A percentile compares a stretch with the other conserved stretches of the same genome.
Conservation (phyloP, 2,329 filamentous ascomycete genomes). For the Esteya vermicola region DNA sequence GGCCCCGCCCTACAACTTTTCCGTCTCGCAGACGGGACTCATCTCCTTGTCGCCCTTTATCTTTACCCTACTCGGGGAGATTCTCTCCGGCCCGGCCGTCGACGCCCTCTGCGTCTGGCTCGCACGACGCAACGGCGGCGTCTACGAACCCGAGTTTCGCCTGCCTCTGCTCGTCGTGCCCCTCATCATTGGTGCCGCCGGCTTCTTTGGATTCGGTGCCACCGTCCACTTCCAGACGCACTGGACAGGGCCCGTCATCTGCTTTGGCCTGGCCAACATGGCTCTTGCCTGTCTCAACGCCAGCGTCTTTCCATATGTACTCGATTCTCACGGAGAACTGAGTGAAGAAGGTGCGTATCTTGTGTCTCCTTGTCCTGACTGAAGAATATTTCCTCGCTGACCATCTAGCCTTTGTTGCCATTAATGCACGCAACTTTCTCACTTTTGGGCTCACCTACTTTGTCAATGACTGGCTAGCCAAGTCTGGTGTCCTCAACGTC, state of each 20-base stretch:
- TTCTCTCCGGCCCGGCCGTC: constrained; percentile 29
- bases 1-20: constrained; percentile 35
- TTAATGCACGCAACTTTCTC: constrained; percentile 32
- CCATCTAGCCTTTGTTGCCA: constrained; percentile 28
- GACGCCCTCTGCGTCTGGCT: constrained; percentile 29
- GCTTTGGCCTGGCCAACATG: constrained; percentile 34
- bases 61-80: constrained; percentile 28
- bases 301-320: constrained; percentile 34
- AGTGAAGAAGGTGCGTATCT: constrained; percentile 18
- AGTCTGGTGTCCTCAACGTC: constrained; percentile 20
- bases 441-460: constrained; percentile 31
- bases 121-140: constrained; percentile 31
- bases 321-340: constrained; percentile 30
- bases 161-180: constrained; percentile 26
- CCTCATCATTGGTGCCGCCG: constrained; percentile 24
- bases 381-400: background rate
- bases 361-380: background rate
- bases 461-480: constrained; percentile 23
- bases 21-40: constrained; percentile 30
- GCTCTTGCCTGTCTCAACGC: constrained; percentile 29
- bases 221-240: constrained; percentile 29
- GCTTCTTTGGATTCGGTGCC: constrained; percentile 33
- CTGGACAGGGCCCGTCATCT: constrained; percentile 31
- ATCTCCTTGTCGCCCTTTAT: constrained; percentile 36
- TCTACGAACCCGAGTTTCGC: constrained; percentile 40